phyloP scores from a whole-genome alignment of 768 basidiomycete species.

The Omphalotus guepiniiformis region DNA sequence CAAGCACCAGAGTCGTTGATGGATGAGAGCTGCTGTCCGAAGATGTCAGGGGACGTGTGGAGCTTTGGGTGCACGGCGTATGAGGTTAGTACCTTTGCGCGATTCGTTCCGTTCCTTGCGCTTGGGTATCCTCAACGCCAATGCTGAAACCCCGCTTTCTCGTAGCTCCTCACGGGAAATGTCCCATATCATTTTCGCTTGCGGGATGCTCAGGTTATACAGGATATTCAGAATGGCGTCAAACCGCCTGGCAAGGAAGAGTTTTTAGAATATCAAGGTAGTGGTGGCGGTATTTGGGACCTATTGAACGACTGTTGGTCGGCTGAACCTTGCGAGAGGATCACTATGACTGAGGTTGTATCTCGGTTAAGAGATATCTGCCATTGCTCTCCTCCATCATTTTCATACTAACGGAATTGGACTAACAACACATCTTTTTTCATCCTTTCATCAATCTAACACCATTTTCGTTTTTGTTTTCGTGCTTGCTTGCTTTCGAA shows the following conservation, averaged over 20 bases:
- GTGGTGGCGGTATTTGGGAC: slow-evolving; percentile 3
- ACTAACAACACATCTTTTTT: no score
- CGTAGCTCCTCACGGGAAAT: slow-evolving; percentile 22
- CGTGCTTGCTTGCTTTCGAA: no score
- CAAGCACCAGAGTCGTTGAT: slow-evolving; percentile 30
- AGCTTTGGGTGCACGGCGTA: slow-evolving; percentile 32
- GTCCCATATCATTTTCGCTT: slow-evolving; percentile 22
- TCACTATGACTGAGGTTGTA: slow-evolving; percentile 13
- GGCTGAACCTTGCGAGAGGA: slow-evolving; percentile 10
- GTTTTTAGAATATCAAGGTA: slow-evolving; percentile 3
- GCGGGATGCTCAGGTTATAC: slow-evolving; percentile 22
- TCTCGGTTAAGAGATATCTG: background rate
- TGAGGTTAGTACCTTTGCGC: slow-evolving; percentile 19
- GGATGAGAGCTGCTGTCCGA: slow-evolving; percentile 23
- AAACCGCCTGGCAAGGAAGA: slow-evolving; percentile 16
- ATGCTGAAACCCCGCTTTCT: no score
- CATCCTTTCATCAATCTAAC: no score
- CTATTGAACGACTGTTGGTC: slow-evolving; percentile 18
- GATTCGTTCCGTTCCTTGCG: background rate
- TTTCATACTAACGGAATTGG: no score
- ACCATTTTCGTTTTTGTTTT: no score
- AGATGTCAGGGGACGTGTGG: slow-evolving; percentile 28
- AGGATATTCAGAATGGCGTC: slow-evolving; percentile 17
- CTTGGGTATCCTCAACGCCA: no score
- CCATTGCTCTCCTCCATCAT: no score